Conservation (phyloP, 2,329 filamentous ascomycete species). For the Huntiella bhutanensis region DNA sequence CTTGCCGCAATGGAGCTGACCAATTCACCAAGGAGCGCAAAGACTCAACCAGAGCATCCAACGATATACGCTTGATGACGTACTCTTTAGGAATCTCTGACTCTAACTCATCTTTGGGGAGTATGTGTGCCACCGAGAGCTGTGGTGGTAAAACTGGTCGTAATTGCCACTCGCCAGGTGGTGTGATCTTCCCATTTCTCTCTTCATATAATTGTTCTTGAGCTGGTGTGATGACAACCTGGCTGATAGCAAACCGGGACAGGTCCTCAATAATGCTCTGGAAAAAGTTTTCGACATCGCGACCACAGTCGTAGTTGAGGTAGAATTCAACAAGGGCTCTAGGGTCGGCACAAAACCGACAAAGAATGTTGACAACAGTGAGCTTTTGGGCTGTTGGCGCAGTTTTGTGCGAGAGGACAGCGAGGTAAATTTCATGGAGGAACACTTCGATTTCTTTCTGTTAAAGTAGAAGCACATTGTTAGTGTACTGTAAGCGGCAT, state of each 20-base stretch:
- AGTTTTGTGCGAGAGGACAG: slow-evolving; percentile 71
- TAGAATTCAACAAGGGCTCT: slow-evolving; percentile 85
- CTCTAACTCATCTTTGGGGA: slow-evolving; percentile 39
- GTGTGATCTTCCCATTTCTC: slow-evolving; percentile 40
- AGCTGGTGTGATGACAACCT: slow-evolving; percentile 52
- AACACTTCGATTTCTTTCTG: slow-evolving; percentile 96
- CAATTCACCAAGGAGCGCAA: slow-evolving; percentile 82
- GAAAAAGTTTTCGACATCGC: slow-evolving; percentile 91
- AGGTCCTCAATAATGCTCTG: slow-evolving; percentile 88
- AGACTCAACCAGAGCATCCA: slow-evolving; percentile 78
- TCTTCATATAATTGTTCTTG: slow-evolving; percentile 84
- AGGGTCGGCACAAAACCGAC: slow-evolving; percentile 68
- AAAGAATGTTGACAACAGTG: slow-evolving; percentile 72
- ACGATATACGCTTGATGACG: slow-evolving; percentile 68
- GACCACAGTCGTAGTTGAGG: slow-evolving; percentile 94
- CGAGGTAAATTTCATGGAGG: slow-evolving; percentile 88
- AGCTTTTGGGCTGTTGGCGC: slow-evolving; percentile 82
- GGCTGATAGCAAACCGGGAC: slow-evolving; percentile 64
- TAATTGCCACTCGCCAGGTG: slow-evolving; percentile 63
- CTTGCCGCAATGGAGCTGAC: slow-evolving; percentile 49
- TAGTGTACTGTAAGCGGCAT: neutral
- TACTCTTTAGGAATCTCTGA: slow-evolving; percentile 73
- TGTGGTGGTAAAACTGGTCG: slow-evolving; percentile 73
- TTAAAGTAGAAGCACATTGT: neutral
- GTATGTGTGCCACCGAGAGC: slow-evolving; percentile 60